A percentile compares a stretch with the other conserved stretches of the same genome.
Evolutionary conservation across 768 basidiomycete species (phyloP).

Genomic region (Tubosaeta sp.): DNA sequence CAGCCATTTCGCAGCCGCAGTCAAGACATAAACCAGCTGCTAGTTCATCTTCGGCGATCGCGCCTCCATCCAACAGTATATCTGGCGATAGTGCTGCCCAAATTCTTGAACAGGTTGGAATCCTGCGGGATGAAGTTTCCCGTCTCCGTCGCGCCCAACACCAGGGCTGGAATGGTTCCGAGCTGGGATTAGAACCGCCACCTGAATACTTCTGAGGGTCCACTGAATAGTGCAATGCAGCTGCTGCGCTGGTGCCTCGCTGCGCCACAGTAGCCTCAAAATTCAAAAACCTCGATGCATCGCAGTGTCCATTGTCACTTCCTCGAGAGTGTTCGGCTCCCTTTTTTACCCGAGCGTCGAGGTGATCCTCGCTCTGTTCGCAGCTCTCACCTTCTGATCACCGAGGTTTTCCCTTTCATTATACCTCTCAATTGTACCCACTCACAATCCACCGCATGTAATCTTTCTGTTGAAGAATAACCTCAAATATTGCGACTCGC

Average conservation of each 20-base stretch:
- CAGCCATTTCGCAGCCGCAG: neutral
- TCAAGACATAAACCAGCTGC: neutral
- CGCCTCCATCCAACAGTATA: neutral
- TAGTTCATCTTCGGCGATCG: neutral
- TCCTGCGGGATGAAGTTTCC: slow-evolving; percentile 8
- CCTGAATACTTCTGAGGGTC: neutral
- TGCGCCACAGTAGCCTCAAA: no score
- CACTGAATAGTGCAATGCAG: neutral
- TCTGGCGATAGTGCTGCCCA: neutral
- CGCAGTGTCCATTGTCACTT: no score
- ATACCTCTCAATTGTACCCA: no score
- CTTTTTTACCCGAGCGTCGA: no score
- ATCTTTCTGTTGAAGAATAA: no score
- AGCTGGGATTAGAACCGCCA: neutral
- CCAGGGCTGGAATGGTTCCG: neutral
- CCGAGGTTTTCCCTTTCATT: no score
- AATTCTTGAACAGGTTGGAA: neutral
- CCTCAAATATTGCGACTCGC: no score
- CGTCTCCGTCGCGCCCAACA: slow-evolving; percentile 2
- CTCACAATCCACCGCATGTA: no score
- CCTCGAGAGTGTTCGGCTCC: no score
- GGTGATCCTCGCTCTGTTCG: no score
- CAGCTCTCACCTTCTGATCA: no score
- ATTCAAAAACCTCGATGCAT: no score
- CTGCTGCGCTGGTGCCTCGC: neutral